phyloP scores from a whole-genome alignment of 108 stramenopile genomes.

The Skeletonema tropicum region DNA sequence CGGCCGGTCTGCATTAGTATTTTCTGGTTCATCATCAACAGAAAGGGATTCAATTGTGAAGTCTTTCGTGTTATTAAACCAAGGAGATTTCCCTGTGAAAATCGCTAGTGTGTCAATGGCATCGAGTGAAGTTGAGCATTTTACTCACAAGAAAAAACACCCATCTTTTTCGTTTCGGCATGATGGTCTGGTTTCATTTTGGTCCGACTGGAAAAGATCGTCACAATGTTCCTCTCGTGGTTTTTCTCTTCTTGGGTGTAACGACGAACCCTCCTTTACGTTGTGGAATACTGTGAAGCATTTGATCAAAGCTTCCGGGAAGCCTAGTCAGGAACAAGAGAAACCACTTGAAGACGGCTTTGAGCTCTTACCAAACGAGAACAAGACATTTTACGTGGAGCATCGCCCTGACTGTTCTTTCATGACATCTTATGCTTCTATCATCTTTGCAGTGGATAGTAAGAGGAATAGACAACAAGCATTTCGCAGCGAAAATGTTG shows the following conservation, averaged over 20 bases:
- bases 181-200: background rate
- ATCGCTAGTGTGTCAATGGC: conserved; percentile 53
- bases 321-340: conserved; percentile 6
- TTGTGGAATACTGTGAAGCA: conserved; percentile 11
- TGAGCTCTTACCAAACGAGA: conserved; percentile 66
- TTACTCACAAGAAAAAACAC: conserved; percentile 29
- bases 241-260: conserved; percentile 56
- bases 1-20: conserved; percentile 69
- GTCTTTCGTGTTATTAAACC: conserved; percentile 68
- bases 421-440: conserved; percentile 57
- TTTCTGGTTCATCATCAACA: conserved; percentile 44
- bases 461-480: conserved; percentile 15
- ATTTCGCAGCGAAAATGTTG: conserved; percentile 38
- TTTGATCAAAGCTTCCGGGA: conserved; percentile 2
- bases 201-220: background rate
- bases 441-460: conserved; percentile 53
- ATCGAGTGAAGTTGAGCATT: conserved; percentile 47
- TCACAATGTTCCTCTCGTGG: conserved; percentile 41
- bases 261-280: conserved; percentile 8
- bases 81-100: conserved; percentile 56
- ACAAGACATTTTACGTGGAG: conserved; percentile 62
- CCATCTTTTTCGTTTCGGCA: conserved; percentile 15
- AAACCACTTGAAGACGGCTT: conserved; percentile 44
- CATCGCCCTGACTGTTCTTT: conserved; percentile 66
- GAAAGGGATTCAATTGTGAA: conserved; percentile 51